Evolutionary conservation across 805 yeast species (phyloP).

Genomic region (Priceomyces haplophilus): DNA sequence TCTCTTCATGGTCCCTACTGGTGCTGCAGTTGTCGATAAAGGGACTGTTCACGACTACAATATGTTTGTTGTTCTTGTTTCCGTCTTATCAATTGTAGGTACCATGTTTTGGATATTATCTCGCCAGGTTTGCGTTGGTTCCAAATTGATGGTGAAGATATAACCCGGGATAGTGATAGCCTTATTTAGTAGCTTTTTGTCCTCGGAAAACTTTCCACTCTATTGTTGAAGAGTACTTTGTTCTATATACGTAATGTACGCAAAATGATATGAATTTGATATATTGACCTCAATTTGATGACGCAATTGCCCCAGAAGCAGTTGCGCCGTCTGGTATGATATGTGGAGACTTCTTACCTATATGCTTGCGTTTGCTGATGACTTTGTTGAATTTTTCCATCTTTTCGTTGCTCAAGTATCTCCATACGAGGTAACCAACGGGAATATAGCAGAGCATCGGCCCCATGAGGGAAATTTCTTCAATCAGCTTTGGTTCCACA

Average conservation of each 20-base stretch:
- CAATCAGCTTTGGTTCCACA: conserved; percentile 20
- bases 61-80: conserved; percentile 31
- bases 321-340: background rate
- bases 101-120: conserved; percentile 24
- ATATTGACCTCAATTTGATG: background rate
- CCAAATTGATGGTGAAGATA: conserved; percentile 20
- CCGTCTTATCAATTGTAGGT: conserved; percentile 26
- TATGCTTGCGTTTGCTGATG: conserved; percentile 10
- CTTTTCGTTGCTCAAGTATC: conserved; percentile 22
- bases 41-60: conserved; percentile 26
- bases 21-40: conserved; percentile 27
- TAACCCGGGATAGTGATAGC: too few species aligned
- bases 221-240: too few species aligned
- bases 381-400: conserved; percentile 17
- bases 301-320: background rate
- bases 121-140: conserved; percentile 21
- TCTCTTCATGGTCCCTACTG: conserved; percentile 33
- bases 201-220: too few species aligned
- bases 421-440: conserved; percentile 33
- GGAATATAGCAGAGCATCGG: conserved; percentile 35
- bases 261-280: too few species aligned
- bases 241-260: too few species aligned
- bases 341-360: background rate
- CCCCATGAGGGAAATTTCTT: conserved; percentile 26
- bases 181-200: too few species aligned